A percentile compares a stretch with the other conserved stretches of the same genome.
Evolutionary conservation across 1,284 basidiomycete species (phyloP).

Genomic region (Trametes sp.): DNA sequence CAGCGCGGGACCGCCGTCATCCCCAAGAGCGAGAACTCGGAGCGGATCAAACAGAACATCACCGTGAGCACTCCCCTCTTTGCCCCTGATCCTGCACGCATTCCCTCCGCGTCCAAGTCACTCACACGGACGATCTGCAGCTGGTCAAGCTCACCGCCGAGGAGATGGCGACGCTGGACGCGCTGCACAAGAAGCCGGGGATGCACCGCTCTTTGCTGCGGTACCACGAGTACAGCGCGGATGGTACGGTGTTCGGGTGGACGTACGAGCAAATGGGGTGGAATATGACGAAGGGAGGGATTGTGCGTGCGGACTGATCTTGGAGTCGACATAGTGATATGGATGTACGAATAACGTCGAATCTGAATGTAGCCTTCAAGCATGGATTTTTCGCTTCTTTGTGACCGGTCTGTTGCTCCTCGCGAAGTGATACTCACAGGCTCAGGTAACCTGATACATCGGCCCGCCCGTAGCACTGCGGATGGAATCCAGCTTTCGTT

Average conservation of each 20-base stretch:
- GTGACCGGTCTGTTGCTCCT: too few relatives aligned
- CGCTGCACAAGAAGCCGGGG: constrained; percentile 52
- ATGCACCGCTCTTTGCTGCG: constrained; percentile 53
- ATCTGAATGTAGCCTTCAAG: too few relatives aligned
- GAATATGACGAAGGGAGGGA: constrained; percentile 51
- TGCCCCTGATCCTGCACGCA: too few relatives aligned
- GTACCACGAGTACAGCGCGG: constrained; percentile 41
- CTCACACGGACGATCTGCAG: too few relatives aligned
- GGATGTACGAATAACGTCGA: too few relatives aligned
- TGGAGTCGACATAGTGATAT: too few relatives aligned
- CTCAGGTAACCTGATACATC: too few relatives aligned
- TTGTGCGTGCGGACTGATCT: constrained; percentile 31
- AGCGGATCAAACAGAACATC: constrained; percentile 57
- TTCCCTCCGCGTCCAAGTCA: too few relatives aligned
- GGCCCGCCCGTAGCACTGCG: too few relatives aligned
- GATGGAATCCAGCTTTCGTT: too few relatives aligned
- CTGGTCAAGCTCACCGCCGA: constrained; percentile 46
- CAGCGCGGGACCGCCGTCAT: constrained; percentile 51
- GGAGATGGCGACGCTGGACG: constrained; percentile 49
- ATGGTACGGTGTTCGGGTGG: constrained; percentile 55
- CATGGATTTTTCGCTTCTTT: too few relatives aligned
- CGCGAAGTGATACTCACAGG: too few relatives aligned
- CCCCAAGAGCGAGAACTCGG: constrained; percentile 58
- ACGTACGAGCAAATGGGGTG: constrained; percentile 59
- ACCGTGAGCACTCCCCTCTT: constrained; percentile 39